phyloP scores from a whole-genome alignment of 495 filamentous ascomycete genomes.

The Xylaria sp. region DNA sequence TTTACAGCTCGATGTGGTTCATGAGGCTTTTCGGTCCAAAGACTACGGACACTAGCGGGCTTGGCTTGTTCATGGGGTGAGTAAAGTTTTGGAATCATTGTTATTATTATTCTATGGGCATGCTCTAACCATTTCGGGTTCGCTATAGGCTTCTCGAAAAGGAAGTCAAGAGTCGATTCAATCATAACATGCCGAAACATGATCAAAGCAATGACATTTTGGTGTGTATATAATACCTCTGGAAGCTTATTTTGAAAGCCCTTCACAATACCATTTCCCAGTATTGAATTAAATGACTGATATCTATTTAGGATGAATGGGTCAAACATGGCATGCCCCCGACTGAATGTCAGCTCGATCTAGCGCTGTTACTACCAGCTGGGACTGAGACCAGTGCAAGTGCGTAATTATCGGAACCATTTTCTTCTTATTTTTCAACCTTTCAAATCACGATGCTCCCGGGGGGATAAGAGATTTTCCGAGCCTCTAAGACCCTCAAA shows the following conservation, averaged over 20 bases:
- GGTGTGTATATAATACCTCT: constrained; percentile 2
- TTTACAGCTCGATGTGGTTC: constrained; percentile 9
- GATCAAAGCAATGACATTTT: neutral
- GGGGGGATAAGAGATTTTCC: too few species aligned
- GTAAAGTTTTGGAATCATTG: neutral
- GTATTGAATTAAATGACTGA: neutral
- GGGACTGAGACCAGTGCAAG: constrained; percentile 67
- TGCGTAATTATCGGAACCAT: too few species aligned
- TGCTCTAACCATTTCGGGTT: neutral
- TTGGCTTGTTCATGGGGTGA: constrained; percentile 10
- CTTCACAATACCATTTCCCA: too few species aligned
- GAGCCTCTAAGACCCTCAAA: too few species aligned
- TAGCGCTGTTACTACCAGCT: constrained; percentile 52
- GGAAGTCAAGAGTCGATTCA: constrained; percentile 1
- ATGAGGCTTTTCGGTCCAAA: constrained; percentile 14
- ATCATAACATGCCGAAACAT: neutral
- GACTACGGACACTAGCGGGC: constrained; percentile 6
- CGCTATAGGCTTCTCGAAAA: neutral
- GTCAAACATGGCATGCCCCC: constrained; percentile 40
- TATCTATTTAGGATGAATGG: constrained; percentile 38
- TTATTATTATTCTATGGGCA: neutral
- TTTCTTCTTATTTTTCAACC: too few species aligned
- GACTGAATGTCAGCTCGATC: constrained; percentile 44
- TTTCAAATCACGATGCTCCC: too few species aligned
- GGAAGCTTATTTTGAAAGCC: too few species aligned